Evolutionary conservation across 2,329 filamentous ascomycete genomes (phyloP).

Genomic region (Aspergillus sp.): DNA sequence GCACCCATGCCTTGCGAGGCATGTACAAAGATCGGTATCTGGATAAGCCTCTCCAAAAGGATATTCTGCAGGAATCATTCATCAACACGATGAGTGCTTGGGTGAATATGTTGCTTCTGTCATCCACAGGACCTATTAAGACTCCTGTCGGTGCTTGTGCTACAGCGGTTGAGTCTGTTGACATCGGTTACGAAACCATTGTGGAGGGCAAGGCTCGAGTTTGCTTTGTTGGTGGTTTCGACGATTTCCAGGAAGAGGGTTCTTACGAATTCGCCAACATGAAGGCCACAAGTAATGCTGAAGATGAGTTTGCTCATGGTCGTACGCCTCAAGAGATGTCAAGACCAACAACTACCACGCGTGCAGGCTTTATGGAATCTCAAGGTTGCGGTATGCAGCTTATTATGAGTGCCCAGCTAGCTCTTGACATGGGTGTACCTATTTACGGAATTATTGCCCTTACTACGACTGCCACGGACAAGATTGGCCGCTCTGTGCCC

Average conservation of each 20-base stretch:
- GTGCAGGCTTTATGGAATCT: conserved; percentile 99
- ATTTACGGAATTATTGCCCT: conserved; percentile 94
- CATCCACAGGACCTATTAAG: conserved; percentile 97
- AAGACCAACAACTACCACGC: conserved; percentile 90
- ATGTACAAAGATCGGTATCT: conserved; percentile 99
- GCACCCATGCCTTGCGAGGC: conserved; percentile 83
- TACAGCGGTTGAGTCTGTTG: conserved; percentile 93
- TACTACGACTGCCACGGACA: conserved; percentile 95
- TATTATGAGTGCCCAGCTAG: conserved; percentile 96
- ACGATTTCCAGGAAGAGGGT: conserved; percentile 98
- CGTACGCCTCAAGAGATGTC: conserved; percentile 98
- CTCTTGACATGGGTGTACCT: conserved; percentile 96
- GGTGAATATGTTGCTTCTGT: conserved; percentile 98
- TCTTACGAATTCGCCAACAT: conserved; percentile 99
- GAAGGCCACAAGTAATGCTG: conserved; percentile 98
- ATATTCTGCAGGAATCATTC: conserved; percentile 98
- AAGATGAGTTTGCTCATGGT: conserved; percentile 93
- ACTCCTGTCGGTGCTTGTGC: conserved; percentile 97
- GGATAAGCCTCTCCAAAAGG: conserved; percentile 96
- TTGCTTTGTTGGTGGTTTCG: conserved; percentile 97
- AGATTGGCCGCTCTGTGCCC: conserved; percentile 96
- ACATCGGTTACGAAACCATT: conserved; percentile 98
- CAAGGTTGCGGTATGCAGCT: conserved; percentile 98
- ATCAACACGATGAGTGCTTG: conserved; percentile 99
- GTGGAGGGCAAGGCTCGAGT: conserved; percentile 96